A percentile compares a stretch with the other conserved stretches of the same genome.
Conservation (phyloP, 306 rosid species). For the Alnus rubra region DNA sequence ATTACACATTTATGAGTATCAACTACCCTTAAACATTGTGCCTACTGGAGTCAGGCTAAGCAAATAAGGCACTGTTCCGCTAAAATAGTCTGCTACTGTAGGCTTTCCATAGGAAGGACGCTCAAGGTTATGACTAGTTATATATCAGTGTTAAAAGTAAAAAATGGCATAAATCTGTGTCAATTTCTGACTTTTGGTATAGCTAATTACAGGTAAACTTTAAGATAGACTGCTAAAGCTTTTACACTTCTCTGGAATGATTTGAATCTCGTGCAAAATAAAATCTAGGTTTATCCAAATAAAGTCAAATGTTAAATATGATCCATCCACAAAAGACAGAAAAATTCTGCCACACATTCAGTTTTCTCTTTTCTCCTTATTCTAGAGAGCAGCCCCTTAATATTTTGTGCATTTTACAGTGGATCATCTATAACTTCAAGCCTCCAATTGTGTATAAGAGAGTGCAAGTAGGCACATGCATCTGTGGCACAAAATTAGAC, state of each 20-base stretch:
- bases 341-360: neutral
- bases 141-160: neutral
- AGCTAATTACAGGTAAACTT: neutral
- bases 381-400: neutral
- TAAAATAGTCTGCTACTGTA: neutral
- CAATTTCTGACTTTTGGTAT: too few species aligned
- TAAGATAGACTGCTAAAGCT: neutral
- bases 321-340: neutral
- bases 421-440: neutral
- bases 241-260: neutral
- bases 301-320: neutral
- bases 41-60: neutral
- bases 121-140: neutral
- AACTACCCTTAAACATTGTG: conserved; percentile 14
- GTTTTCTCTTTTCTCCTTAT: neutral
- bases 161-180: neutral
- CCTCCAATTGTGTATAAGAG: neutral
- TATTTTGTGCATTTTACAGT: neutral
- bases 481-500: neutral
- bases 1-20: conserved; percentile 6
- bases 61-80: neutral
- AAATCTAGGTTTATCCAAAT: neutral
- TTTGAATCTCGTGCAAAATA: neutral
- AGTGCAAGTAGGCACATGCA: neutral
- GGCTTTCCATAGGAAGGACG: neutral